Evolutionary conservation across 805 yeast genomes (phyloP), one percentile per base, ranked within the genome.

Genomic region (Schwanniomyces pseudopolymorphus): DNA sequence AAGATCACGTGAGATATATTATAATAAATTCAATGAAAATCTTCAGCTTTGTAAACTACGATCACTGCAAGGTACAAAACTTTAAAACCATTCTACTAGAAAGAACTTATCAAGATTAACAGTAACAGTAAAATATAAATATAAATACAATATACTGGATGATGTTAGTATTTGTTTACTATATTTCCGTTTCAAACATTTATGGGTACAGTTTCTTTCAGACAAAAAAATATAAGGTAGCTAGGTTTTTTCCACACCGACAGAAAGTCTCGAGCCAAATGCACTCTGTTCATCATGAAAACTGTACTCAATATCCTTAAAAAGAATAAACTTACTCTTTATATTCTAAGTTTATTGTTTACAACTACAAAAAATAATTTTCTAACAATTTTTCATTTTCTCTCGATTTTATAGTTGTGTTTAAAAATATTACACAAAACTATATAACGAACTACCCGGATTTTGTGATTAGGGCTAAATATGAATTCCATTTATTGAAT

Each of bases 241-340:
- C 97, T 84, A 80, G 96, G 83, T 77, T 88, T 87, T 88, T 88
- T 90, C 97, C 96, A 90, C 97, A 90, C 79, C 91, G 90, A 87
- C 90, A 77, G 69, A 75, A 78, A 66, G 87, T 87, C 96, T 89
- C 96, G 96, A 90, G 97, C 96, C 97, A 90, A 90, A 90, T 90
- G 97, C 97, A 89, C 96, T 90, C 97, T 73, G 73, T 36, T 36
- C 39, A 36, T 36, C 39, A 36, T 36, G 5, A 14, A 27, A 31
- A 31, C 35, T 31, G 13, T 14, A 31, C 19, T 16, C 35, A 31
- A 16, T 31, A 31, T 31, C 7, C 35, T 6, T 7, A 14, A 16
- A 14, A 16, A 31, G 8, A 16, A 14, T n/a, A 20, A 19, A 36
- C 39, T 3, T 36, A 36, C 39, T 3, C n/a, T 20, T 36, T 36